Conservation (phyloP, 805 yeast genomes). For the Metschnikowia corniflorae region DNA sequence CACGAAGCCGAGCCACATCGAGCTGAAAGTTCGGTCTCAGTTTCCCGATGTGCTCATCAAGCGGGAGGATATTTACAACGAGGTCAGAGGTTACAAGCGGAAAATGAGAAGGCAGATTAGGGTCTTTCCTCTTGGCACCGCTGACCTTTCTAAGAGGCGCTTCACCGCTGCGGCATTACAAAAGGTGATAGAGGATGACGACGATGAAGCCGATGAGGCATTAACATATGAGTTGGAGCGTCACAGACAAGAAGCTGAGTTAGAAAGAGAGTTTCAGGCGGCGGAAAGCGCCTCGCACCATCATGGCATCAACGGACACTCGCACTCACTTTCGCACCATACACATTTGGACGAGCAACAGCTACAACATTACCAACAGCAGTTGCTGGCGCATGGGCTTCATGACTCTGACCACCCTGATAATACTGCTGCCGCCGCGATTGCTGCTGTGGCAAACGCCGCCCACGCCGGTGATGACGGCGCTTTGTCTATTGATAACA, state of each 20-base stretch:
- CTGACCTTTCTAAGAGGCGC: slow-evolving; percentile 15
- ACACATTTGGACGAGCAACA: slow-evolving; percentile 25
- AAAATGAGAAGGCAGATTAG: slow-evolving; percentile 42
- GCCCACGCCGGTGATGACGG: slow-evolving; percentile 26
- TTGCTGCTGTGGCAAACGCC: slow-evolving; percentile 39
- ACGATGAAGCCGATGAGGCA: slow-evolving; percentile 21
- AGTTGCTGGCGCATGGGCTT: slow-evolving; percentile 26
- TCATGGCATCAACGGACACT: slow-evolving; percentile 12
- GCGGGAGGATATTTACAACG: slow-evolving; percentile 57
- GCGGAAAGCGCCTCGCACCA: slow-evolving; percentile 16
- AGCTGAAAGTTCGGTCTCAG: slow-evolving; percentile 47
- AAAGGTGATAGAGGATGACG: slow-evolving; percentile 22
- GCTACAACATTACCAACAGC: slow-evolving; percentile 25
- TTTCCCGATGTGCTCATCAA: slow-evolving; percentile 53
- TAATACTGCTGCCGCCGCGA: slow-evolving; percentile 35
- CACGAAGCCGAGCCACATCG: slow-evolving; percentile 54
- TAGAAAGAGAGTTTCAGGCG: slow-evolving; percentile 23
- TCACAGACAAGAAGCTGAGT: slow-evolving; percentile 19
- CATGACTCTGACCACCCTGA: slow-evolving; percentile 20
- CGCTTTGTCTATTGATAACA: slow-evolving; percentile 42
- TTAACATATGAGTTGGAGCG: slow-evolving; percentile 21
- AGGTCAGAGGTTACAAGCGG: slow-evolving; percentile 53
- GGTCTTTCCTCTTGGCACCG: slow-evolving; percentile 18
- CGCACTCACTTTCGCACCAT: slow-evolving; percentile 20
- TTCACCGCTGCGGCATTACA: slow-evolving; percentile 17